phyloP scores from a whole-genome alignment of 2,329 filamentous ascomycete species.

The Diaporthe longicolla region DNA sequence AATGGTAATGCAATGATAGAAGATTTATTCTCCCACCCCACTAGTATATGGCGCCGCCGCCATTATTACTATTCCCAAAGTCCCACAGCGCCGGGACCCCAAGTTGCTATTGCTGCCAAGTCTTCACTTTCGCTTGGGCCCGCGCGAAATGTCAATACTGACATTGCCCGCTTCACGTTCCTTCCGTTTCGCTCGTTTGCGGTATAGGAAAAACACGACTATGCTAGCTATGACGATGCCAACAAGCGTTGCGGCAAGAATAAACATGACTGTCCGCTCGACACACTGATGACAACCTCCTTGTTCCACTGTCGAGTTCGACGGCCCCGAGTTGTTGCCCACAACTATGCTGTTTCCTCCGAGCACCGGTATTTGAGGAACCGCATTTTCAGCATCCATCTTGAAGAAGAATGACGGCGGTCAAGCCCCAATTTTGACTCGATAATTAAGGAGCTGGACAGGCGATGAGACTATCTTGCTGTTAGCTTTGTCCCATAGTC shows the following conservation, averaged over 20 bases:
- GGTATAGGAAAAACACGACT: not conserved
- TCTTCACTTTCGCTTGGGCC: not conserved
- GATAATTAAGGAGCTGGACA: too few relatives aligned
- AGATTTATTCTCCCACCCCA: not conserved
- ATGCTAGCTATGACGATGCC: not conserved
- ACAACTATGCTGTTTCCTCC: not conserved
- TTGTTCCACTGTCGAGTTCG: not conserved
- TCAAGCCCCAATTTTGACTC: not conserved
- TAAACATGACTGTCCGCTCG: not conserved
- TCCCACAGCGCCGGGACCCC: not conserved
- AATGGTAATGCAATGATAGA: too few relatives aligned
- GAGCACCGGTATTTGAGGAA: not conserved
- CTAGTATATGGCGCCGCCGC: not conserved
- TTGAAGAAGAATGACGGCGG: not conserved
- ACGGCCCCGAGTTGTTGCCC: not conserved
- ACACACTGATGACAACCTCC: not conserved
- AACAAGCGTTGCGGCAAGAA: not conserved
- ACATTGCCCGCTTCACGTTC: conserved; percentile 5
- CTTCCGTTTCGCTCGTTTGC: conserved; percentile 5
- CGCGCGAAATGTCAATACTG: not conserved
- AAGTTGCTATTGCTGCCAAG: not conserved
- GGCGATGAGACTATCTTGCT: not conserved
- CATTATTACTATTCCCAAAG: not conserved
- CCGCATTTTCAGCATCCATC: not conserved
- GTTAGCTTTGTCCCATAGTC: not conserved